These are phyloP conservation scores for Saururus chinensis DNA, from an alignment of 164 flowering plant genomes.

Conservation along the genomic window DNA sequence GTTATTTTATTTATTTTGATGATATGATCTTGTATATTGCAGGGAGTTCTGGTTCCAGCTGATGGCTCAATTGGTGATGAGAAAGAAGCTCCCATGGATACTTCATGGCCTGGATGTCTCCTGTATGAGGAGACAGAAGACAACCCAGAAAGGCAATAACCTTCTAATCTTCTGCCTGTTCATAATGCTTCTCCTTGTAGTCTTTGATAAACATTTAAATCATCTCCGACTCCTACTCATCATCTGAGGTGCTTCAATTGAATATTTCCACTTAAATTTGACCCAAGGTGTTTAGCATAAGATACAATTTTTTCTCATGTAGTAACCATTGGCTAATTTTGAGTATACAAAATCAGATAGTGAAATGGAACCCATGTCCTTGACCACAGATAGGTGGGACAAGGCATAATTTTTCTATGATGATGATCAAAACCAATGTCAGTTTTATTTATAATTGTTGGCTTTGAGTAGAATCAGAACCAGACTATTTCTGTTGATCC, in stretches of 20 bases:
- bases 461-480: background rate
- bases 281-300: no score
- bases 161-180: no score
- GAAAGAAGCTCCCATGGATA: constrained; percentile 21
- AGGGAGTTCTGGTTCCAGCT: constrained; percentile 44
- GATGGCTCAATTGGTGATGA: constrained; percentile 25
- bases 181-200: background rate
- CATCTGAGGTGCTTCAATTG: no score
- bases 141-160: background rate
- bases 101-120: constrained; percentile 6
- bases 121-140: background rate
- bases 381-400: constrained; percentile 6
- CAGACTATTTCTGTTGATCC: background rate
- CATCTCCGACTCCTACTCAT: background rate
- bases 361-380: background rate
- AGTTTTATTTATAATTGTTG: background rate
- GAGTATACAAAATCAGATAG: no score
- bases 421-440: background rate
- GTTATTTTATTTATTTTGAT: constrained; percentile 2
- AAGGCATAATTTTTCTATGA: background rate
- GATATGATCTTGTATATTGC: constrained; percentile 6
- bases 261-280: no score
- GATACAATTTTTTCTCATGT: no score
- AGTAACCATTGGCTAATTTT: no score
- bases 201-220: background rate